Percentiles rank a stretch among this genome's conserved stretches.
Conservation (phyloP, 306 rosid species). For the Ochetophila trinervis region DNA sequence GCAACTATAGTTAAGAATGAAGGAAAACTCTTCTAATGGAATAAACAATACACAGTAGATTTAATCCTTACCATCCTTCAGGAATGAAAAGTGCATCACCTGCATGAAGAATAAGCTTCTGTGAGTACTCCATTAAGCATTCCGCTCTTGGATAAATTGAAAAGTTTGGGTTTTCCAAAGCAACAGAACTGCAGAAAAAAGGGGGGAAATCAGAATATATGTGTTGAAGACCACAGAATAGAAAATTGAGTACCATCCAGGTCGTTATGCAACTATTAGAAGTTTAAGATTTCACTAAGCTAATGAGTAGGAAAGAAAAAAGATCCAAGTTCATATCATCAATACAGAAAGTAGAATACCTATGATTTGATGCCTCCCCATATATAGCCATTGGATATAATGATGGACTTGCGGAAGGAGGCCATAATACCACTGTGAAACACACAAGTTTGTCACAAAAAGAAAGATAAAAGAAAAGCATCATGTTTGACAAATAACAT, state of each 20-base stretch:
- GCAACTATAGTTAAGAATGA: no score
- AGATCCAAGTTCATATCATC: neutral
- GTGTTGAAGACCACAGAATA: conserved; percentile 1
- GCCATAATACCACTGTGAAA: conserved; percentile 78
- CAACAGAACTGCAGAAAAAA: conserved; percentile 58
- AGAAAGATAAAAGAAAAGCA: neutral
- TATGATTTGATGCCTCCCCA: conserved; percentile 97
- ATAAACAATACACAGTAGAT: conserved; percentile 1
- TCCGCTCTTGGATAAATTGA: conserved; percentile 77
- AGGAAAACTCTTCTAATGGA: conserved; percentile 17
- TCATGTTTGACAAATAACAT: neutral
- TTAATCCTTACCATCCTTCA: conserved; percentile 83
- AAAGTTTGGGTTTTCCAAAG: conserved; percentile 71
- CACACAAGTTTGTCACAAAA: conserved; percentile 25
- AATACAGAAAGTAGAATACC: conserved; percentile 43
- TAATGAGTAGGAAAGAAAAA: conserved; percentile 3
- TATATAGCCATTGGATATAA: conserved; percentile 83
- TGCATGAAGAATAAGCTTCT: conserved; percentile 68
- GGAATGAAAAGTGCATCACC: conserved; percentile 97
- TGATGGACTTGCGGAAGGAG: conserved; percentile 84
- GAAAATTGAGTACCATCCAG: neutral
- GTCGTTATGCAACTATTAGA: neutral
- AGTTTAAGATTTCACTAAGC: conserved; percentile 3
- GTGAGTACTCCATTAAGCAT: conserved; percentile 51
- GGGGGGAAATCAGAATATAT: conserved; percentile 5